Conservation (phyloP, 108 stramenopile genomes). For the Nitzschia putrida region DNA sequence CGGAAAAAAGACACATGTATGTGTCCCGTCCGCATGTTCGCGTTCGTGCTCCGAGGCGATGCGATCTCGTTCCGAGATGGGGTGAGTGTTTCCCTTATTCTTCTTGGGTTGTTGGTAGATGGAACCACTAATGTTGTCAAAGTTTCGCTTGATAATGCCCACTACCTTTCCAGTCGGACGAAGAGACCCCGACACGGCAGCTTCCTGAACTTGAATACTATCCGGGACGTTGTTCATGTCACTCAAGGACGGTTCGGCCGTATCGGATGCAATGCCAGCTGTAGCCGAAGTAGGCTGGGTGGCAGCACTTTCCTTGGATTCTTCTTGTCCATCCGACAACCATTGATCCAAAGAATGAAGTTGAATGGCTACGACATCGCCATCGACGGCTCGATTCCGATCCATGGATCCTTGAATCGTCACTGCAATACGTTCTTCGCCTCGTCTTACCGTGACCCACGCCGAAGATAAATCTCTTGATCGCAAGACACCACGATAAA, state of each 20-base stretch:
- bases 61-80: conserved; percentile 62
- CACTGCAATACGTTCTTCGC: conserved; percentile 78
- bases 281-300: too few species aligned
- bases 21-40: conserved; percentile 77
- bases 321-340: conserved; percentile 41
- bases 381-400: conserved; percentile 95
- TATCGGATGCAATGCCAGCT: conserved; percentile 68
- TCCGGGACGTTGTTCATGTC: conserved; percentile 73
- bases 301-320: conserved; percentile 15
- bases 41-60: conserved; percentile 77
- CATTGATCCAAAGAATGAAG: conserved; percentile 65
- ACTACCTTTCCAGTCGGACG: conserved; percentile 86
- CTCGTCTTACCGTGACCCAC: conserved; percentile 73
- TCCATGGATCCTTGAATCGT: conserved; percentile 55
- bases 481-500: conserved; percentile 71
- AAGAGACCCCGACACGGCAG: conserved; percentile 25
- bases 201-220: conserved; percentile 37
- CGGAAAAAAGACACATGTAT: conserved; percentile 88
- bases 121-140: conserved; percentile 73
- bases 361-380: conserved; percentile 93
- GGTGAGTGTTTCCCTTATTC: too few species aligned
- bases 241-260: conserved; percentile 61
- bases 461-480: conserved; percentile 43
- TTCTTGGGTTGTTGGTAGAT: conserved; percentile 45
- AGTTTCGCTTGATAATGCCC: conserved; percentile 86